These are phyloP conservation scores for Colletotrichum viniferum DNA, from an alignment of 2,329 filamentous ascomycete genomes.

Conservation along the genomic window DNA sequence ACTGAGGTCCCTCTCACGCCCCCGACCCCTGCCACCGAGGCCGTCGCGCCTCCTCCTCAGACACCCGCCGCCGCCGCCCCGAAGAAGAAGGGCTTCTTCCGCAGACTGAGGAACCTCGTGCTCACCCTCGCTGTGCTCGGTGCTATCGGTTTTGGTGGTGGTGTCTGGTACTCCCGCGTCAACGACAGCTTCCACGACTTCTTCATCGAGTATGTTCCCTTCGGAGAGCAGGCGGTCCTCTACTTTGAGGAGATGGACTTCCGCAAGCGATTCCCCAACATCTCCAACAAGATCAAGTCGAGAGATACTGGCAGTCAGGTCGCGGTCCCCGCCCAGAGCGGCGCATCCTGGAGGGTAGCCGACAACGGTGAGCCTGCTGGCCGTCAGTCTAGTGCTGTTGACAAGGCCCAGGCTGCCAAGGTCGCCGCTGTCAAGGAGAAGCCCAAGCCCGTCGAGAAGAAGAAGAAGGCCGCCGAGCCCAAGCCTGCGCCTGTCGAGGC, in stretches of 20 bases:
- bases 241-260: constrained; percentile 97
- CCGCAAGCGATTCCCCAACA: constrained; percentile 76
- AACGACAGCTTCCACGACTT: constrained; percentile 99
- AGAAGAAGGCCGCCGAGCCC: constrained; percentile 11
- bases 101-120: constrained; percentile 78
- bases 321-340: constrained; percentile 84
- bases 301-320: constrained; percentile 71
- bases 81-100: constrained; percentile 68
- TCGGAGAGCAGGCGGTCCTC: constrained; percentile 90
- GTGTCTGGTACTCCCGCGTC: constrained; percentile 89
- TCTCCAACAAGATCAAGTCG: constrained; percentile 42
- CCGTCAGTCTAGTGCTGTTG: constrained; percentile 66
- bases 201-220: constrained; percentile 96
- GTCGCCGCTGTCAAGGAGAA: constrained; percentile 30
- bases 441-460: constrained; percentile 30
- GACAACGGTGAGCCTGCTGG: constrained; percentile 61
- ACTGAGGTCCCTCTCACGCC: constrained; percentile 45
- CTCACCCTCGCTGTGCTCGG: constrained; percentile 78
- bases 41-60: constrained; percentile 40
- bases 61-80: constrained; percentile 41
- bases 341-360: constrained; percentile 79
- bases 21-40: constrained; percentile 31
- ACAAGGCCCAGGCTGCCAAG: constrained; percentile 36
- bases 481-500: constrained; percentile 31
- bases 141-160: constrained; percentile 80